These are phyloP conservation scores for Amylocystis lapponica DNA, from an alignment of 768 basidiomycete genomes.

Conservation along the genomic window DNA sequence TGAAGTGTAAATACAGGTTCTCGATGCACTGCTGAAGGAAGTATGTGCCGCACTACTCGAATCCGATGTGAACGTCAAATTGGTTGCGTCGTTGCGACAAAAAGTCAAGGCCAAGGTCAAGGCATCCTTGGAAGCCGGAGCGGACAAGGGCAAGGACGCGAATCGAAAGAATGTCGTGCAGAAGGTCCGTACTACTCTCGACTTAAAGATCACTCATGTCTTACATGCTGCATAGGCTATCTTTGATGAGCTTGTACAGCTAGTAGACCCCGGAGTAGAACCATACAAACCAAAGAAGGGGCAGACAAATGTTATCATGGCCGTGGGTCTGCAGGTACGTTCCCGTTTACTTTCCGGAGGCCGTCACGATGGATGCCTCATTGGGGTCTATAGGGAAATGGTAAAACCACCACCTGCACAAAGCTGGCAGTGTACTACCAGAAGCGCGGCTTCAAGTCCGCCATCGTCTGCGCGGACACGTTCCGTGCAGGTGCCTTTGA, in stretches of 20 bases:
- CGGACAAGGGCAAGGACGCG: slow-evolving; percentile 71
- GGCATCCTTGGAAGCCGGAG: slow-evolving; percentile 60
- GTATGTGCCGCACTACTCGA: slow-evolving; percentile 91
- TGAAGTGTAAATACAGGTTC: slow-evolving; percentile 60
- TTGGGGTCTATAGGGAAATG: slow-evolving; percentile 69
- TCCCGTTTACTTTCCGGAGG: background rate
- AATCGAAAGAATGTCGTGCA: slow-evolving; percentile 88
- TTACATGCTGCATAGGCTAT: slow-evolving; percentile 55
- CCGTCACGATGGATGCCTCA: background rate
- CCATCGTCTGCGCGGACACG: slow-evolving; percentile 97
- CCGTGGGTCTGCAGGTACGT: slow-evolving; percentile 87
- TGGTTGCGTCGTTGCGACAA: slow-evolving; percentile 79
- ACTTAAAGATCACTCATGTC: background rate
- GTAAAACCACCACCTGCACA: slow-evolving; percentile 99
- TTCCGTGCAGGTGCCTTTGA: slow-evolving; percentile 99
- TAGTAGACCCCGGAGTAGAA: slow-evolving; percentile 94
- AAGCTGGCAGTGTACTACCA: slow-evolving; percentile 98
- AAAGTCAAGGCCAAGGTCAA: slow-evolving; percentile 92
- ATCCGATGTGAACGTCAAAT: slow-evolving; percentile 97
- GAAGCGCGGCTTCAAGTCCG: slow-evolving; percentile 93
- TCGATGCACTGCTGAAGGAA: slow-evolving; percentile 92
- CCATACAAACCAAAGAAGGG: slow-evolving; percentile 97
- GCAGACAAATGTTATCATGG: slow-evolving; percentile 92
- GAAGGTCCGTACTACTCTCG: slow-evolving; percentile 50
- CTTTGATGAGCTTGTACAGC: slow-evolving; percentile 90